Conservation (phyloP, 1,284 basidiomycete genomes). For the Amylostereum chailletii region DNA sequence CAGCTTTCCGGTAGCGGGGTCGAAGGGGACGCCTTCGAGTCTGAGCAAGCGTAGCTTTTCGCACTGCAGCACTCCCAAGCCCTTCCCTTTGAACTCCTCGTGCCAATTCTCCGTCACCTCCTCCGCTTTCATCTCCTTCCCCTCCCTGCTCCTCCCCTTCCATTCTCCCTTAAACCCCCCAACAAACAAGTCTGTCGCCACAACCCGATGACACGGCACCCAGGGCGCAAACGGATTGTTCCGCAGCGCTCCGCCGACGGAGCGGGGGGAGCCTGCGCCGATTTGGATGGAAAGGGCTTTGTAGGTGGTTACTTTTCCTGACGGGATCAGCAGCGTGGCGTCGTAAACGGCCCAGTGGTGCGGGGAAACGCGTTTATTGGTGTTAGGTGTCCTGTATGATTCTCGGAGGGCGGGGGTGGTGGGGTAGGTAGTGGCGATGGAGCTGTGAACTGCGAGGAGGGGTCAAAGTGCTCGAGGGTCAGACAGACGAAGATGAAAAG, state of each 20-base stretch:
- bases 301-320: conserved; percentile 47
- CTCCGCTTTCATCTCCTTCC: background rate
- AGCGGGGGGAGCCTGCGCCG: conserved; percentile 48
- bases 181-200: conserved; percentile 48
- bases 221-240: conserved; percentile 57
- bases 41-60: conserved; percentile 12
- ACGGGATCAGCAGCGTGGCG: conserved; percentile 36
- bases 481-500: conserved; percentile 12
- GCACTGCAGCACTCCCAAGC: conserved; percentile 7
- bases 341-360: conserved; percentile 61
- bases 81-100: conserved; percentile 5
- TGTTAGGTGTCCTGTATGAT: conserved; percentile 4
- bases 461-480: conserved; percentile 9
- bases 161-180: conserved; percentile 58
- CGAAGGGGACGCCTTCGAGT: conserved; percentile 10
- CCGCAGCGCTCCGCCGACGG: conserved; percentile 51
- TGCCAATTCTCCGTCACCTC: conserved; percentile 9
- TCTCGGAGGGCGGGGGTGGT: conserved; percentile 11
- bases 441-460: conserved; percentile 9
- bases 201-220: conserved; percentile 59
- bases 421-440: conserved; percentile 13
- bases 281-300: conserved; percentile 40
- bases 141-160: conserved; percentile 29
- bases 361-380: conserved; percentile 31
- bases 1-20: no score